A percentile compares a stretch with the other conserved stretches of the same genome.
Conservation (phyloP, 2,329 filamentous ascomycete species). For the Trichoderma sp. region DNA sequence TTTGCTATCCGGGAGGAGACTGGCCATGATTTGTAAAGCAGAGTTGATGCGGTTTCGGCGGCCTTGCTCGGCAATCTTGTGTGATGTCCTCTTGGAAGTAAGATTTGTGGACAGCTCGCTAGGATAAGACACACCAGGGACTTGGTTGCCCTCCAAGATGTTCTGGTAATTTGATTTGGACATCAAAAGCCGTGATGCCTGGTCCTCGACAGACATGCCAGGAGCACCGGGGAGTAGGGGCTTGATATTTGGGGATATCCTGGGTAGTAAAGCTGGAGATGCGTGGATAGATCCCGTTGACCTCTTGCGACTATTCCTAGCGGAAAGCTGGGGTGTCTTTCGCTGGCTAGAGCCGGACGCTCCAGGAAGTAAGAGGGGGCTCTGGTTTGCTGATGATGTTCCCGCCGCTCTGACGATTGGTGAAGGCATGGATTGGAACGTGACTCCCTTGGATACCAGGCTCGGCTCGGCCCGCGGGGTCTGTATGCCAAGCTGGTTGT, state of each 20-base stretch:
- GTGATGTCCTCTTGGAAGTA: conserved; percentile 93
- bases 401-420: conserved; percentile 45
- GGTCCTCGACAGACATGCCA: conserved; percentile 55
- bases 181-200: conserved; percentile 72
- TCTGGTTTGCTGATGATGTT: conserved; percentile 59
- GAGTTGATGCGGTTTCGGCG: conserved; percentile 93
- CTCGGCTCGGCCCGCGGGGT: conserved; percentile 38
- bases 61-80: conserved; percentile 97
- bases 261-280: conserved; percentile 82
- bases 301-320: conserved; percentile 65
- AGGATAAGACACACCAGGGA: conserved; percentile 87
- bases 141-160: conserved; percentile 86
- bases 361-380: conserved; percentile 60
- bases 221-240: conserved; percentile 69
- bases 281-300: conserved; percentile 72
- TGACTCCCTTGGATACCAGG: conserved; percentile 48
- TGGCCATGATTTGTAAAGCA: conserved; percentile 86
- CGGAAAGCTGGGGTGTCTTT: conserved; percentile 56
- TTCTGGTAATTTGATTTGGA: conserved; percentile 98
- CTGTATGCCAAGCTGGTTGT: conserved; percentile 40
- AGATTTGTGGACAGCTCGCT: conserved; percentile 89
- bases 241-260: conserved; percentile 92
- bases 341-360: conserved; percentile 45
- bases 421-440: conserved; percentile 49
- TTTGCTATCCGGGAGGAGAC: conserved; percentile 65